These are phyloP conservation scores for Rosa multiflora DNA, from an alignment of 306 rosid genomes.

Conservation along the genomic window DNA sequence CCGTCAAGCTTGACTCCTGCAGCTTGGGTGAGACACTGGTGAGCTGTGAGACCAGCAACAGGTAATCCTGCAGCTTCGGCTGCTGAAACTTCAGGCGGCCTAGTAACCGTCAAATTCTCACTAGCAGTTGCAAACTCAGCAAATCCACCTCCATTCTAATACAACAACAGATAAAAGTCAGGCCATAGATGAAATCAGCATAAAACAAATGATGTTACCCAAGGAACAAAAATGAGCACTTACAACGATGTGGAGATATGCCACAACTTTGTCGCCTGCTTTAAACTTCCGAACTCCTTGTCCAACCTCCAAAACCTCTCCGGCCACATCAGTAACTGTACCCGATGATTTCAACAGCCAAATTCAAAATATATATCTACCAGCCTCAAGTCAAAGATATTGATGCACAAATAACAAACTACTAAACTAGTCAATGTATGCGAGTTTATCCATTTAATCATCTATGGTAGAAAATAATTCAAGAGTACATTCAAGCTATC, in stretches of 20 bases:
- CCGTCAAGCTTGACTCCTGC: constrained; percentile 56
- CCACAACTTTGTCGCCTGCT: constrained; percentile 68
- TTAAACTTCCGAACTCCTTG: constrained; percentile 49
- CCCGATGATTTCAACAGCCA: constrained; percentile 10
- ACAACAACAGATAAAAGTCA: background rate
- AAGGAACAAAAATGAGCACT: constrained; percentile 15
- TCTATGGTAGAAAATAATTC: background rate
- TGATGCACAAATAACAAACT: background rate
- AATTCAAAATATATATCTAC: background rate
- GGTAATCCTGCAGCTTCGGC: constrained; percentile 58
- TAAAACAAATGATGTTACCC: background rate
- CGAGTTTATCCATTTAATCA: background rate
- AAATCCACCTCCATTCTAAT: constrained; percentile 70
- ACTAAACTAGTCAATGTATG: background rate
- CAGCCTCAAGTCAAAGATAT: background rate
- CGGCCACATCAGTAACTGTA: constrained; percentile 69
- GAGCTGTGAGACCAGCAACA: constrained; percentile 69
- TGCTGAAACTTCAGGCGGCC: constrained; percentile 55
- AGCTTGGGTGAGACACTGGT: constrained; percentile 51
- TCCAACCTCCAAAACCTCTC: constrained; percentile 66
- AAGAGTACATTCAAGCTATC: background rate
- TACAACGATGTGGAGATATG: constrained; percentile 33
- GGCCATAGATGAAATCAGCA: background rate
- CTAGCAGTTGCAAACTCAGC: constrained; percentile 59
- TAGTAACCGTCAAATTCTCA: constrained; percentile 45